Percentiles rank a stretch among this genome's conserved stretches.
phyloP scores from a whole-genome alignment of 140 eudicot genomes.

The Bidens hawaiensis region DNA sequence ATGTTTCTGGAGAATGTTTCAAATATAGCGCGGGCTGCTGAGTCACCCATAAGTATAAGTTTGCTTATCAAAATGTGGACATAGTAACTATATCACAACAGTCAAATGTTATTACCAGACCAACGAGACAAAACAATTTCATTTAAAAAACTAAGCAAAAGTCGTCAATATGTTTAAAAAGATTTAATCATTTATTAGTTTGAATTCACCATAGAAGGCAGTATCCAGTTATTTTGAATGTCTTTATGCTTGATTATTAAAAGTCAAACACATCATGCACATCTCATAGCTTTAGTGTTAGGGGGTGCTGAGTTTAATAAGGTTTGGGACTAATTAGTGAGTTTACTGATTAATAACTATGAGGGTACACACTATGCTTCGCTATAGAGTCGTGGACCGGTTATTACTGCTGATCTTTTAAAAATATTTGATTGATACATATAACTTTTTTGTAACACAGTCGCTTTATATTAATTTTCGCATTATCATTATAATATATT shows the following conservation, averaged over 20 bases:
- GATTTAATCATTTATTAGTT: too few relatives aligned
- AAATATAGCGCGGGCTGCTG: background rate
- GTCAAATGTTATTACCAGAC: background rate
- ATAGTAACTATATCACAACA: background rate
- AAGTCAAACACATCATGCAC: too few relatives aligned
- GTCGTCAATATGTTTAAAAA: too few relatives aligned
- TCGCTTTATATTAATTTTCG: background rate
- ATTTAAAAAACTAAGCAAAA: background rate
- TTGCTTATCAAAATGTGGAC: background rate
- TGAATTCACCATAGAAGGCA: too few relatives aligned
- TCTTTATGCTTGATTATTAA: too few relatives aligned
- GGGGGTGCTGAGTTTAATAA: background rate
- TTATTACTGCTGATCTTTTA: background rate
- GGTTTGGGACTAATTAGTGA: background rate
- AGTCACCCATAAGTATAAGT: background rate
- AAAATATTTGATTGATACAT: background rate
- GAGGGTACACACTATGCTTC: background rate
- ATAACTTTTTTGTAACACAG: background rate
- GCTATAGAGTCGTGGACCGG: too few relatives aligned
- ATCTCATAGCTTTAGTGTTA: too few relatives aligned
- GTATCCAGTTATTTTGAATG: too few relatives aligned
- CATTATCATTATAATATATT: too few relatives aligned
- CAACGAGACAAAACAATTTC: background rate
- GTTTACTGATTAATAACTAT: background rate
- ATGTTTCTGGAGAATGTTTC: slow-evolving; percentile 19